A percentile compares a stretch with the other conserved stretches of the same genome.
Evolutionary conservation across 495 filamentous ascomycete species (phyloP).

Genomic region (Aspergillus avenaceus): DNA sequence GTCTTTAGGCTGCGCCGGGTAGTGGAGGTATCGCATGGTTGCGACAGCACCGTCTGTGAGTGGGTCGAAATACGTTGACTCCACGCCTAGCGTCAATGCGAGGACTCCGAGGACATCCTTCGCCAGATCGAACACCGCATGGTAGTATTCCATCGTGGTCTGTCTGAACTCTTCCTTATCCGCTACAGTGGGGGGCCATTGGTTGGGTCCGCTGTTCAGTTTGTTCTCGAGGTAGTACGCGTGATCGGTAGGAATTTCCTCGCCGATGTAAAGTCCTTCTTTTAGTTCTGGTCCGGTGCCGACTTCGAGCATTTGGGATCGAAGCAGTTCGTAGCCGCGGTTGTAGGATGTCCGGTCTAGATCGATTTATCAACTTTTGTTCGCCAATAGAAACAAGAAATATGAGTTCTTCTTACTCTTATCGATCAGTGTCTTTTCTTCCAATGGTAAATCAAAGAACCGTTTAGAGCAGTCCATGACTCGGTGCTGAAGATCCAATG

Average conservation of each 20-base stretch:
- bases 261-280: constrained; percentile 48
- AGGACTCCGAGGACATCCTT: constrained; percentile 27
- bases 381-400: constrained; percentile 2
- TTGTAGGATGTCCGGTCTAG: constrained; percentile 35
- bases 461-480: constrained; percentile 36
- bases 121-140: constrained; percentile 29
- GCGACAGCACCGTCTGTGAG: constrained; percentile 33
- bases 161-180: constrained; percentile 37
- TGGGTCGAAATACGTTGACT: constrained; percentile 26
- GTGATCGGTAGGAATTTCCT: constrained; percentile 39
- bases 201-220: constrained; percentile 43
- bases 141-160: constrained; percentile 47
- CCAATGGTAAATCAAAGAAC: constrained; percentile 49
- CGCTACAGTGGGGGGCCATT: constrained; percentile 43
- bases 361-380: too few relatives aligned
- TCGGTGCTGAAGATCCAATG: constrained; percentile 23
- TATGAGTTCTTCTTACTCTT: constrained; percentile 21
- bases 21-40: constrained; percentile 39
- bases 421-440: constrained; percentile 47
- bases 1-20: constrained; percentile 42
- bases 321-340: constrained; percentile 48
- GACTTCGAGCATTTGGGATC: constrained; percentile 45
- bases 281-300: constrained; percentile 46
- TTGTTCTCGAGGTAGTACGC: constrained; percentile 32
- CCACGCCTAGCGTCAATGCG: constrained; percentile 32